Evolutionary conservation across 163 green algal genomes (phyloP), one percentile per base, ranked within the genome.

Genomic region (Scenedesmus sp.): DNA sequence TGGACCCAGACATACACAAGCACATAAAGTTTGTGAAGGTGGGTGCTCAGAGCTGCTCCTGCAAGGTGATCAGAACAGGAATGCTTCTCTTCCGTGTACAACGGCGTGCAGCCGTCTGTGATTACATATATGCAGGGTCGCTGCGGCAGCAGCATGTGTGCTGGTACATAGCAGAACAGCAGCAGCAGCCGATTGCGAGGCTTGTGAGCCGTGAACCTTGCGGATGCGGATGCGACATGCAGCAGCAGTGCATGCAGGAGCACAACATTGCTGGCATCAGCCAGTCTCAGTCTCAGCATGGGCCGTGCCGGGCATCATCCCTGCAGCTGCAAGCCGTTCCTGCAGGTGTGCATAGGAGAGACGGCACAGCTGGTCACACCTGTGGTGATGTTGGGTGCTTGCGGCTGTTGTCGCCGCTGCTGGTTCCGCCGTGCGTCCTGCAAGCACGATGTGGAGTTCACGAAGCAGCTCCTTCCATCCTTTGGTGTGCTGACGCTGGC

Each of bases 21-120:
- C 83, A 91, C 22, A 85, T 94, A 82, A 95, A 95, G 68, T 95
- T 95, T 68, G 88, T 94, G 79, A 96, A 96, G 94, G 94, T 95
- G 24, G 0, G 90, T 35, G 22, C 42, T 26, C 49, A 40, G 7
- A 76, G 65, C 65, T 83, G 42, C 22, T 46, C 65, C 83, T 76
- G 65, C 65, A 76, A 40, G 65, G 30, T 10, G 7, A 40, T 7
- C 2, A 7, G 15, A 40, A 30, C 26, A 40, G 65, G 6, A 76
- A 37, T 10, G 3, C 0, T 37, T 5, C 24, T 40, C 40, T 26
- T 7, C 6, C 24, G 15, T 30, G 15, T 16, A 68, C 15, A 3
- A 33, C 18, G 87, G 84, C 44, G 82, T 92, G 78, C 65, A 91
- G 40, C 88, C 91, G 81, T 42, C 90, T 18, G 9, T 42, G 12